Evolutionary conservation across 768 basidiomycete species (phyloP), one percentile per base, ranked within the genome.

Genomic region (Boletus patriciae): DNA sequence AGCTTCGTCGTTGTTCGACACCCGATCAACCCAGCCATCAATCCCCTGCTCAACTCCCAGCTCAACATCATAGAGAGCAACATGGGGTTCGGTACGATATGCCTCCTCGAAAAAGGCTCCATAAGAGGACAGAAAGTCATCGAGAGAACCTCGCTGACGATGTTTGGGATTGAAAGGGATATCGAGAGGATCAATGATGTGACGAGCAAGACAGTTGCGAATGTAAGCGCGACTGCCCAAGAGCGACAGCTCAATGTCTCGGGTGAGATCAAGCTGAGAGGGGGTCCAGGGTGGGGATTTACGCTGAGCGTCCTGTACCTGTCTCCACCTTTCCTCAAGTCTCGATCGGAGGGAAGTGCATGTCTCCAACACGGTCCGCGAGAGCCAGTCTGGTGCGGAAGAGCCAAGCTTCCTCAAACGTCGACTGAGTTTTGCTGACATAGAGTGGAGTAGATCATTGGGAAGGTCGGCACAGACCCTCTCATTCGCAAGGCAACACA

Each of bases 1-100:
- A 8, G 60, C 37, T 12, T 50, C 16, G 19, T 61, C 49, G 0
- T 13, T 40, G 6, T 50, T 7, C 0, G 12, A 25, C 38, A 66
- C 69, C 47, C 3, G 18, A 10, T 36, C 42, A 18, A 74, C 62
- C 77, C 77, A 79, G 11, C 42, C 38, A 34, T 73, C 70, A 12
- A 80, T 62, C 18, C 58, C 54, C 9, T 70, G 54, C 27, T 66
- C 54, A 46, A 77, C 69, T n/a, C 65, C 55, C 4, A 33, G 38
- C 62, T 80, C 78, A 16, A 80, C 71, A 50, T 80, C 78, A 8
- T 62, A 68, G 0, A 80, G 51, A 2, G 53, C 36, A 47, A 64
- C 12, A n/a, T 34, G 29, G 6, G 67, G 61, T 5, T 61, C 62
- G 0, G 38, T 25, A 25, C 11, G 3, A 33, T 59, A 50, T 0